These are phyloP conservation scores for Claviceps maximensis DNA, from an alignment of 2,329 filamentous ascomycete species.

Conservation along the genomic window DNA sequence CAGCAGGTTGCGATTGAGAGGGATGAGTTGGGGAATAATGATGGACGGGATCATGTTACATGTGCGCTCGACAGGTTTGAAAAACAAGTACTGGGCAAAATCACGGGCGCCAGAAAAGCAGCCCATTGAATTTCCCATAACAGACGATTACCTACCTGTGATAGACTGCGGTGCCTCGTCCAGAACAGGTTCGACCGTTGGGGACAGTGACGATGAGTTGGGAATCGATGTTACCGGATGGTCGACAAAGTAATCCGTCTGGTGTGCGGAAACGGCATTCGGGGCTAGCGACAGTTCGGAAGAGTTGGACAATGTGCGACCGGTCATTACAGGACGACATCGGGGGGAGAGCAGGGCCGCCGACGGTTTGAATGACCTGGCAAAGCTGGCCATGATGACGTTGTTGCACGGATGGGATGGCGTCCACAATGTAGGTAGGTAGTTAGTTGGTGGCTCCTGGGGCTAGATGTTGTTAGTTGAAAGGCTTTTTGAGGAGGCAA, in stretches of 20 bases:
- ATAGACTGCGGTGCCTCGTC: conserved; percentile 1
- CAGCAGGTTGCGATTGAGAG: not conserved
- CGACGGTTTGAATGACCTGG: conserved; percentile 35
- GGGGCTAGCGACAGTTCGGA: conserved; percentile 29
- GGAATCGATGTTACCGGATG: conserved; percentile 15
- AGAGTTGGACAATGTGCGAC: conserved; percentile 32
- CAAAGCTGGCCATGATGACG: conserved; percentile 32
- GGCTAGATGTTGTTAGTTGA: not conserved
- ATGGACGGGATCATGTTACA: not conserved
- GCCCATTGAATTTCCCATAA: too few species aligned
- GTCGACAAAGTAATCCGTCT: conserved; percentile 19
- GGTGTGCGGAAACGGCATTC: conserved; percentile 8
- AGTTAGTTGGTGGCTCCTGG: too few species aligned
- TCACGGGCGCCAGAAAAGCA: not conserved
- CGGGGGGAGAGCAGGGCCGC: conserved; percentile 29
- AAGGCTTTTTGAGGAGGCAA: not conserved
- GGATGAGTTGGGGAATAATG: not conserved
- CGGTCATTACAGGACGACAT: conserved; percentile 30
- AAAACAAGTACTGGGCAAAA: not conserved
- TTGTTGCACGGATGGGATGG: not conserved
- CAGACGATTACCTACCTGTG: not conserved
- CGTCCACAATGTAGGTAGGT: not conserved
- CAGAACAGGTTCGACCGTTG: conserved; percentile 1
- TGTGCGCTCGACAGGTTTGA: not conserved
- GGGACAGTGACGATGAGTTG: conserved; percentile 14